phyloP scores from a whole-genome alignment of 2,329 filamentous ascomycete species.

The Ascochyta viciae-villosae region DNA sequence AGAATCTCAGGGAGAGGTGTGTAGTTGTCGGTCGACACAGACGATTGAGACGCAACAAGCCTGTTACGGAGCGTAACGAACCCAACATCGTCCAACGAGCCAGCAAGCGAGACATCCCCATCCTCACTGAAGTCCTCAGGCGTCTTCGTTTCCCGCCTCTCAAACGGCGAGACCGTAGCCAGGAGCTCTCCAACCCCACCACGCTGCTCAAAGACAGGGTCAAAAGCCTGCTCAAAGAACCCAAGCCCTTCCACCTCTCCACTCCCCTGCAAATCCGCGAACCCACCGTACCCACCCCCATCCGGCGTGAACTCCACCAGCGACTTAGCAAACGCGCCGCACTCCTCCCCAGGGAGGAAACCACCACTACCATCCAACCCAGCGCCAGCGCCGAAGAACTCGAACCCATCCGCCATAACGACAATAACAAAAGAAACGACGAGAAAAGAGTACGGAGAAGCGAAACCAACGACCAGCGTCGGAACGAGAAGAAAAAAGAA shows the following conservation, averaged over 20 bases:
- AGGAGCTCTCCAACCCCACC: background rate
- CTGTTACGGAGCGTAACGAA: background rate
- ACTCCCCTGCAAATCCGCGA: background rate
- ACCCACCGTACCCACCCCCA: background rate
- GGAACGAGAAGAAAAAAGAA: background rate
- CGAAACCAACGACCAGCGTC: conserved; percentile 5
- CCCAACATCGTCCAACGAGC: conserved; percentile 2
- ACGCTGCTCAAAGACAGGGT: background rate
- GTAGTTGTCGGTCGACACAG: background rate
- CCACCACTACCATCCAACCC: background rate
- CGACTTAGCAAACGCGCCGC: background rate
- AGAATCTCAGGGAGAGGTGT: background rate
- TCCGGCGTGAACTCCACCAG: background rate
- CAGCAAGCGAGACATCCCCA: background rate
- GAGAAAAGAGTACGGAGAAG: background rate
- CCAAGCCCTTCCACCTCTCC: background rate
- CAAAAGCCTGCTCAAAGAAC: background rate
- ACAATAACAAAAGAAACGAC: background rate
- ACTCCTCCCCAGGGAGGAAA: background rate
- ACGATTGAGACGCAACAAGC: background rate
- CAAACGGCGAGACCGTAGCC: background rate
- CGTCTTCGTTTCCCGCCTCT: no score
- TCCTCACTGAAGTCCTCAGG: background rate
- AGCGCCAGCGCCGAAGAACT: background rate
- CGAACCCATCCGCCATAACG: background rate